Evolutionary conservation across 2,329 filamentous ascomycete species (phyloP).

Genomic region (Calonectria henricotiae): DNA sequence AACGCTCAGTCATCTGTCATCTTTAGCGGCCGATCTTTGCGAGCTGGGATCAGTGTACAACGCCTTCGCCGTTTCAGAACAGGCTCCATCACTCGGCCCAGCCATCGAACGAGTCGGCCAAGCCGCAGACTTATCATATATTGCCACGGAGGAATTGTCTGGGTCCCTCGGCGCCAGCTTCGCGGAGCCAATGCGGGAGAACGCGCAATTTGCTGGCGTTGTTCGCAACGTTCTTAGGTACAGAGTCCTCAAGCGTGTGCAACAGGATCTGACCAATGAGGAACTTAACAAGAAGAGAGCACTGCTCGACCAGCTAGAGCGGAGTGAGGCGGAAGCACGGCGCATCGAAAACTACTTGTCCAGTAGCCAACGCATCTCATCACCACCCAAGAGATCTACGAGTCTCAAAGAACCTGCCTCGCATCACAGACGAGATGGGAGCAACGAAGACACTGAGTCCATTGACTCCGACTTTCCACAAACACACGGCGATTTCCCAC

Average conservation of each 20-base stretch:
- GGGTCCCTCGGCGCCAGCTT: slow-evolving; percentile 92
- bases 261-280: slow-evolving; percentile 97
- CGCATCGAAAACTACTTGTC: slow-evolving; percentile 95
- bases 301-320: slow-evolving; percentile 90
- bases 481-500: slow-evolving; percentile 80
- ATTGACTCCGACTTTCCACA: slow-evolving; percentile 98
- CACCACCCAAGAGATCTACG: slow-evolving; percentile 78
- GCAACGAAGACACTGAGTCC: slow-evolving; percentile 85
- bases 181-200: slow-evolving; percentile 97
- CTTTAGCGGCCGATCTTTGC: slow-evolving; percentile 88
- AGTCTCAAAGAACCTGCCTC: slow-evolving; percentile 69
- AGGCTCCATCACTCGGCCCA: slow-evolving; percentile 87
- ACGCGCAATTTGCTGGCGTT: slow-evolving; percentile 95
- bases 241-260: slow-evolving; percentile 91
- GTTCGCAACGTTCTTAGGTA: slow-evolving; percentile 92
- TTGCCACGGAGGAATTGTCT: slow-evolving; percentile 93
- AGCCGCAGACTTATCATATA: slow-evolving; percentile 95
- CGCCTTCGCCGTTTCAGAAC: slow-evolving; percentile 95
- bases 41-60: slow-evolving; percentile 98
- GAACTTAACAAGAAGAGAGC: slow-evolving; percentile 90
- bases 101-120: slow-evolving; percentile 97
- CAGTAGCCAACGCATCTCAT: slow-evolving; percentile 75
- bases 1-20: slow-evolving; percentile 87
- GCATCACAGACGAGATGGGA: slow-evolving; percentile 70
- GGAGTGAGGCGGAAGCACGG: slow-evolving; percentile 92